Conservation (phyloP, 164 flowering plant species). For the Stephania yunnanensis region DNA sequence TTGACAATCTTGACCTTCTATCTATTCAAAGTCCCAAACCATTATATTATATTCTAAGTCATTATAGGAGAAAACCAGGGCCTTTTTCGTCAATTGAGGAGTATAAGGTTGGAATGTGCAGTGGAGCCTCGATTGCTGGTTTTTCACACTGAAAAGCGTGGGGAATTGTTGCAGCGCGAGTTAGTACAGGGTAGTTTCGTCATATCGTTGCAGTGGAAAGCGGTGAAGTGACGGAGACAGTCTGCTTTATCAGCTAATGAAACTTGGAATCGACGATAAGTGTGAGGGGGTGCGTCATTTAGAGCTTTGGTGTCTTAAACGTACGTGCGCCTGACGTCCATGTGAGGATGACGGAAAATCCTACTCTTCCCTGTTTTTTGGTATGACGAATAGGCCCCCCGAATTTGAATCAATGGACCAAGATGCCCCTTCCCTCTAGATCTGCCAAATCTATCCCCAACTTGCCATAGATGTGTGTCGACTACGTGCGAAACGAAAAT, state of each 20-base stretch:
- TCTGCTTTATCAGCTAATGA: neutral
- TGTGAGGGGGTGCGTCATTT: neutral
- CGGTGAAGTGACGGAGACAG: neutral
- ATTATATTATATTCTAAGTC: neutral
- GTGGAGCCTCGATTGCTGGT: neutral
- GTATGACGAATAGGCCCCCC: neutral
- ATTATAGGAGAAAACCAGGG: neutral
- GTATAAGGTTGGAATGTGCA: neutral
- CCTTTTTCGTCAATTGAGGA: neutral
- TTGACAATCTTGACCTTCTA: too few species aligned
- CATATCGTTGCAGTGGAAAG: neutral
- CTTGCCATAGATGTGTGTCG: neutral
- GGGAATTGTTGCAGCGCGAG: neutral
- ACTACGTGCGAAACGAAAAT: too few species aligned
- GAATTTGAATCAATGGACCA: neutral
- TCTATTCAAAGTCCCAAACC: neutral
- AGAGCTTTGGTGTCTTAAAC: neutral
- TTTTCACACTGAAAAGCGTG: slow-evolving; percentile 3
- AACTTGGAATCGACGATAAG: neutral
- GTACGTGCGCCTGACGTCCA: neutral
- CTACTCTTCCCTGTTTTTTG: neutral
- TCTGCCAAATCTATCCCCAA: neutral
- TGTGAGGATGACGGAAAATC: neutral
- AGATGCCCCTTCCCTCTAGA: slow-evolving; percentile 3
- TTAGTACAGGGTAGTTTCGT: neutral